Conservation (phyloP, 2,329 filamentous ascomycete species). For the Clonostachys rhizophaga region DNA sequence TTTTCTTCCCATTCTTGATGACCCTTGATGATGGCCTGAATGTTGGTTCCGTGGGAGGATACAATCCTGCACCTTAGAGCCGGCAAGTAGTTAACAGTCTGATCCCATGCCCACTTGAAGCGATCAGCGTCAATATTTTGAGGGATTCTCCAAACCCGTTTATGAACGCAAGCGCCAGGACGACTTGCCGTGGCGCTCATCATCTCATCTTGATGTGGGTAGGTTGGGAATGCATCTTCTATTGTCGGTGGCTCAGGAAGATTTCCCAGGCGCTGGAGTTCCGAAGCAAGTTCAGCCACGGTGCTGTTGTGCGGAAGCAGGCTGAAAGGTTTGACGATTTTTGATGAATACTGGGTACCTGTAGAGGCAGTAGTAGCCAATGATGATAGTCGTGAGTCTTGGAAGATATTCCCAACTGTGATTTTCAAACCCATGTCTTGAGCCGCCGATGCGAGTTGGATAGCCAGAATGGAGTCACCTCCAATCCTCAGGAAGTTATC, state of each 20-base stretch:
- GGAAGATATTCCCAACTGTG: constrained; percentile 5
- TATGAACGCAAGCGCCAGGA: neutral
- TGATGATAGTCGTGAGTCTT: constrained; percentile 2
- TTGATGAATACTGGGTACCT: neutral
- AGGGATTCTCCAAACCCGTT: neutral
- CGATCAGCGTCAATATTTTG: neutral
- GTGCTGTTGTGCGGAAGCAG: neutral
- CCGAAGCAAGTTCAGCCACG: neutral
- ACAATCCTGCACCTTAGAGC: constrained; percentile 1
- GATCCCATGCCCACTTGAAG: neutral
- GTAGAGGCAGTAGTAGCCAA: neutral
- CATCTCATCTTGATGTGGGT: neutral
- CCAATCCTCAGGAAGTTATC: constrained; percentile 7
- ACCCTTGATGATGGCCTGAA: neutral
- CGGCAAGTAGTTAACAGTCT: neutral
- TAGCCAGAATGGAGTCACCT: constrained; percentile 9
- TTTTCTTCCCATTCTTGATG: neutral
- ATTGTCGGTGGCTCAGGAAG: neutral
- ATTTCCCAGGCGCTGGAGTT: neutral
- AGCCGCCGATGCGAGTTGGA: constrained; percentile 3
- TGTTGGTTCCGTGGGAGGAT: neutral
- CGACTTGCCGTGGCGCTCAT: neutral
- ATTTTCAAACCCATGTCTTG: constrained; percentile 1
- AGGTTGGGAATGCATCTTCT: neutral
- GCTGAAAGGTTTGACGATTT: neutral